These are phyloP conservation scores for Aspergillus spinulosporus DNA, from an alignment of 2,329 filamentous ascomycete genomes.

Conservation along the genomic window DNA sequence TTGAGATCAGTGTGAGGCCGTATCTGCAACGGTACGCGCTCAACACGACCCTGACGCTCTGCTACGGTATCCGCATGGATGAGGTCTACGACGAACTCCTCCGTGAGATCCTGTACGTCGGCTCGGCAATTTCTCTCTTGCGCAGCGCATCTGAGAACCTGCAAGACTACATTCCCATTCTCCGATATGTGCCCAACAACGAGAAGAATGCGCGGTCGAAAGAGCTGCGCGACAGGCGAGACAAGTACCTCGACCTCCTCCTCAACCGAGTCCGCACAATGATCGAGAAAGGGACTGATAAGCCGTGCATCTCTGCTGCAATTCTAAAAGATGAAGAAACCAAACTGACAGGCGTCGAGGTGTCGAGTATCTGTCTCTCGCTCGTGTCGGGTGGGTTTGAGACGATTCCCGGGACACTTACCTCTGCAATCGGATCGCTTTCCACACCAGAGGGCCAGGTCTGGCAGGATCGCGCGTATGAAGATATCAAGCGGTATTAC, in stretches of 20 bases:
- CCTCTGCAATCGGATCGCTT: conserved; percentile 71
- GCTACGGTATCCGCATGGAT: conserved; percentile 72
- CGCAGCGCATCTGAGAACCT: conserved; percentile 73
- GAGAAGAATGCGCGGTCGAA: conserved; percentile 58
- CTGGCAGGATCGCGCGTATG: conserved; percentile 66
- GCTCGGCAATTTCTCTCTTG: conserved; percentile 68
- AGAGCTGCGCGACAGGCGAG: conserved; percentile 63
- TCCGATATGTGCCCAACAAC: conserved; percentile 59
- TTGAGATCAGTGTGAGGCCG: conserved; percentile 64
- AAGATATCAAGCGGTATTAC: conserved; percentile 67
- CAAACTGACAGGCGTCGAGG: conserved; percentile 65
- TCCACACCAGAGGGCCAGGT: conserved; percentile 62
- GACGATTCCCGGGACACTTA: conserved; percentile 71
- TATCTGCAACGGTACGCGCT: conserved; percentile 72
- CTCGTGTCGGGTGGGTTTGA: conserved; percentile 76
- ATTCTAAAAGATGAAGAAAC: conserved; percentile 66
- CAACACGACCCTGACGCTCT: conserved; percentile 70
- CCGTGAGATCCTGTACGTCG: conserved; percentile 69
- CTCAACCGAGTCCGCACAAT: conserved; percentile 57
- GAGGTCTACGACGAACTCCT: conserved; percentile 66
- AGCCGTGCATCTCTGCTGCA: conserved; percentile 64
- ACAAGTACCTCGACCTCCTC: conserved; percentile 61
- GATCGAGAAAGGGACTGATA: conserved; percentile 60
- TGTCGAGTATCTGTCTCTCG: conserved; percentile 73
- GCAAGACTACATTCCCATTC: conserved; percentile 71